phyloP scores from a whole-genome alignment of 2,329 filamentous ascomycete genomes.

The Ophiosphaerella korrae region DNA sequence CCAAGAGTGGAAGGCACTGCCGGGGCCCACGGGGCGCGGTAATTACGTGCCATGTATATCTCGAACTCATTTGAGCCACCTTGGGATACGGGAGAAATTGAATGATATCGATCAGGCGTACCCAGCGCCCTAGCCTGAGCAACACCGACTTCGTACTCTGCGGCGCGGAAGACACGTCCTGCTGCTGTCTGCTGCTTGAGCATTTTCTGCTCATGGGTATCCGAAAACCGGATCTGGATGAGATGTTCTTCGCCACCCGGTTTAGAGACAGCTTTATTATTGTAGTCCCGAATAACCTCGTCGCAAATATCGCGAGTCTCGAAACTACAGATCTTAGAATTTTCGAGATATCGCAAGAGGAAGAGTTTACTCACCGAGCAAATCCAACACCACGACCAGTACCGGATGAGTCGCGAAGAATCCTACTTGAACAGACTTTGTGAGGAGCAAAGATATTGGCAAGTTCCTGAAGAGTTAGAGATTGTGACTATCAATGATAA shows the following conservation, averaged over 20 bases:
- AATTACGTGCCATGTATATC: conserved; percentile 43
- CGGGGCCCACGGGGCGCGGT: conserved; percentile 43
- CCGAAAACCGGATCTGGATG: conserved; percentile 93
- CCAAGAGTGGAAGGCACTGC: conserved; percentile 42
- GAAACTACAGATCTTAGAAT: conserved; percentile 66
- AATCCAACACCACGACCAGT: conserved; percentile 97
- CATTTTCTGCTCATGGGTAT: conserved; percentile 95
- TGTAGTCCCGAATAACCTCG: conserved; percentile 83
- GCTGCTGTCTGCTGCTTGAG: conserved; percentile 96
- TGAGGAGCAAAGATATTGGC: conserved; percentile 79
- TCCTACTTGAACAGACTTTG: conserved; percentile 90
- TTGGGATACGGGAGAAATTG: conserved; percentile 41
- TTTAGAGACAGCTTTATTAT: conserved; percentile 66
- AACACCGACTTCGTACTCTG: conserved; percentile 72
- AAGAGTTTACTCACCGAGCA: conserved; percentile 70
- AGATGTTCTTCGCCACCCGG: conserved; percentile 74
- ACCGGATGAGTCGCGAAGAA: conserved; percentile 87
- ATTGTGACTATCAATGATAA: background rate
- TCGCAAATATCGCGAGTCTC: conserved; percentile 89
- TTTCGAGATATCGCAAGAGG: background rate
- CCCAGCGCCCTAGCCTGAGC: conserved; percentile 44
- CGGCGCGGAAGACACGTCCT: conserved; percentile 91
- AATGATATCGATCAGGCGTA: conserved; percentile 42
- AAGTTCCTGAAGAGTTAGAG: conserved; percentile 62
- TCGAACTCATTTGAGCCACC: conserved; percentile 45